Evolutionary conservation across 345 rosid species (phyloP).

Genomic region (Populus nigra): DNA sequence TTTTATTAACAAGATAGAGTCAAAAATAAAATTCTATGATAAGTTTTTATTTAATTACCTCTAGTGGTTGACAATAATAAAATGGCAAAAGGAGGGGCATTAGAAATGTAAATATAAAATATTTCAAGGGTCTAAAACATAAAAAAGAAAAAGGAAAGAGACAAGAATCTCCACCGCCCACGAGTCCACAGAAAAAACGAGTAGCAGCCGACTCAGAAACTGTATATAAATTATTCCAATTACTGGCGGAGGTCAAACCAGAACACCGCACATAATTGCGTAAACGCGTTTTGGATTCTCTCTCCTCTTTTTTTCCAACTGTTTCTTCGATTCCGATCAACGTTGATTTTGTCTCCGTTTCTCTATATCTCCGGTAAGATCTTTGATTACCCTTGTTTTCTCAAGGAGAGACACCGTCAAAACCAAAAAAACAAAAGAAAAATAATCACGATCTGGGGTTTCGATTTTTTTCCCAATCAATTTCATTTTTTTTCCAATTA

Average conservation of each 20-base stretch:
- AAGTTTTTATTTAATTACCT: too few relatives aligned
- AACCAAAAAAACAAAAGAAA: background rate
- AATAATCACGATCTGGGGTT: background rate
- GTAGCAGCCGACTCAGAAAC: background rate
- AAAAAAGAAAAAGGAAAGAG: background rate
- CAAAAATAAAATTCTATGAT: too few relatives aligned
- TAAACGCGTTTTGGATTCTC: background rate
- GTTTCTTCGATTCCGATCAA: background rate
- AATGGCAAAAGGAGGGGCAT: background rate
- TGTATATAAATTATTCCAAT: background rate
- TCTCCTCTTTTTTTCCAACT: background rate
- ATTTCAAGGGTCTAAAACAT: background rate
- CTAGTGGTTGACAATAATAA: background rate
- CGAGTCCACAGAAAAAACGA: background rate
- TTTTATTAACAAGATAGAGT: too few relatives aligned
- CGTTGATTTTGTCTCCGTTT: background rate
- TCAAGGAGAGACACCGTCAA: slow-evolving; percentile 36
- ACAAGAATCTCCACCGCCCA: background rate
- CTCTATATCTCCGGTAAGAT: slow-evolving; percentile 46
- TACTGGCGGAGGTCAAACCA: background rate
- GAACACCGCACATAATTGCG: background rate
- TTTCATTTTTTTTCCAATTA: slow-evolving; percentile 19
- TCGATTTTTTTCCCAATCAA: background rate
- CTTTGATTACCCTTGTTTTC: slow-evolving; percentile 40
- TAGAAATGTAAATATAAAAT: too few relatives aligned